Evolutionary conservation across 2,329 filamentous ascomycete species (phyloP).

Genomic region (Aspergillus sp.): DNA sequence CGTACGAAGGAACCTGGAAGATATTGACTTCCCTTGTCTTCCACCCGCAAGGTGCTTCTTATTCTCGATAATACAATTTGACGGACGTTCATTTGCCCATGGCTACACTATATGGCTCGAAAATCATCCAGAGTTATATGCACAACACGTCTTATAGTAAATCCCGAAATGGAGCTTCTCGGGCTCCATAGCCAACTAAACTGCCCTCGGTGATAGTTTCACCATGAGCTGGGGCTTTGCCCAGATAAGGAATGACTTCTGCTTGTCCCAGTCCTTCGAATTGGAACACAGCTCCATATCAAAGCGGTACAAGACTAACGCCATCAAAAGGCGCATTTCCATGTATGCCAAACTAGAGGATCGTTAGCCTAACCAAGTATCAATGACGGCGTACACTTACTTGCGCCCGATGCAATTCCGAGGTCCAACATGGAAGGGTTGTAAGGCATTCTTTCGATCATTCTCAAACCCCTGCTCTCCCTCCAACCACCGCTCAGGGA

Average conservation of each 20-base stretch:
- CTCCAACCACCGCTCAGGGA: conserved; percentile 36
- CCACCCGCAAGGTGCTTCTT: too few species aligned
- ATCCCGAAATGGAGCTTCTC: too few species aligned
- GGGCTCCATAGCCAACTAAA: not conserved
- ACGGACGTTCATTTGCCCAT: too few species aligned
- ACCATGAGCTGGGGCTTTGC: conserved; percentile 28
- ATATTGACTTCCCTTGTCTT: too few species aligned
- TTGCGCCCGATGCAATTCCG: conserved; percentile 36
- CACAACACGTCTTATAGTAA: too few species aligned
- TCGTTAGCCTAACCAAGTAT: not conserved
- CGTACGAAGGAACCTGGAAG: too few species aligned
- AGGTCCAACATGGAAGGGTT: conserved; percentile 37
- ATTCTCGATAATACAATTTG: too few species aligned
- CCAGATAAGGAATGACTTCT: conserved; percentile 40
- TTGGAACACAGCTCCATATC: conserved; percentile 38
- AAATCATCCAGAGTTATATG: too few species aligned
- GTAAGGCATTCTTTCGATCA: conserved; percentile 24
- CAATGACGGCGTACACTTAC: conserved; percentile 10
- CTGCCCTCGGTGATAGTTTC: conserved; percentile 1
- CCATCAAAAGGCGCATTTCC: conserved; percentile 50
- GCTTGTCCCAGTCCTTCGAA: conserved; percentile 29
- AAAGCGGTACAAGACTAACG: conserved; percentile 48
- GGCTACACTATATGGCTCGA: too few species aligned
- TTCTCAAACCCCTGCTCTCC: conserved; percentile 12
- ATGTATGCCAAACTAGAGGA: conserved; percentile 45